Evolutionary conservation across 352 stramenopile species (phyloP), one percentile per base, ranked within the genome.

Genomic region (Phytophthora rubi): DNA sequence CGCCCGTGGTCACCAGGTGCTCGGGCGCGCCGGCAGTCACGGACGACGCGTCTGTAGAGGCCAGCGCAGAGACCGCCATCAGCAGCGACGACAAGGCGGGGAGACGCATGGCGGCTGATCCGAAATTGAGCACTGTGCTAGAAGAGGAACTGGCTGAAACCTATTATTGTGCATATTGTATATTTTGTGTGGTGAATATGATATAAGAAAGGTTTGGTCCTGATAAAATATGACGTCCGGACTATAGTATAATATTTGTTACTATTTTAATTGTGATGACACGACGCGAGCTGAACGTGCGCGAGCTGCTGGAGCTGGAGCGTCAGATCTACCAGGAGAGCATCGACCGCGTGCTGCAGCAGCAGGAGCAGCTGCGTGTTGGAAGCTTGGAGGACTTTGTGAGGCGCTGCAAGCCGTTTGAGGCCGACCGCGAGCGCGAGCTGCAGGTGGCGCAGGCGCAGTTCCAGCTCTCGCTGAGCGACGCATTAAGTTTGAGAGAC

Each of bases 261-360:
- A 26, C 23, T 26, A 39, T 13, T 13, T 35, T 39, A 39, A 12
- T 12, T 13, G 9, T 5, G 13, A 47, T 47, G 39, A 4, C 39
- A 16, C 16, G 53, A 15, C 51, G 32, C 49, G 53, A 72, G 59
- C 80, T 88, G 37, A 90, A 83, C 42, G 86, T 92, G 53, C 84
- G 83, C 18, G 78, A 92, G 69, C 68, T 94, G 71, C 76, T 94
- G 66, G 86, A 94, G 72, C 76, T 94, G 42, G 86, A 95, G 80
- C 76, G 83, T 23, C 80, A 91, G 73, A 77, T 95, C 30, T 94
- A 94, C 62, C 85, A 95, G 72, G 85, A 95, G 53, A 93, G 82
- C 65, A 94, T 95, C 52, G 83, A 93, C 30, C 82, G 78, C n/a
- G 78, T 82, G 33, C 53, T 68, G 45, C 58, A 68, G 44, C 86